Evolutionary conservation across 2,329 filamentous ascomycete genomes (phyloP), one percentile per base, ranked within the genome.

Genomic region (Nemania sp.): DNA sequence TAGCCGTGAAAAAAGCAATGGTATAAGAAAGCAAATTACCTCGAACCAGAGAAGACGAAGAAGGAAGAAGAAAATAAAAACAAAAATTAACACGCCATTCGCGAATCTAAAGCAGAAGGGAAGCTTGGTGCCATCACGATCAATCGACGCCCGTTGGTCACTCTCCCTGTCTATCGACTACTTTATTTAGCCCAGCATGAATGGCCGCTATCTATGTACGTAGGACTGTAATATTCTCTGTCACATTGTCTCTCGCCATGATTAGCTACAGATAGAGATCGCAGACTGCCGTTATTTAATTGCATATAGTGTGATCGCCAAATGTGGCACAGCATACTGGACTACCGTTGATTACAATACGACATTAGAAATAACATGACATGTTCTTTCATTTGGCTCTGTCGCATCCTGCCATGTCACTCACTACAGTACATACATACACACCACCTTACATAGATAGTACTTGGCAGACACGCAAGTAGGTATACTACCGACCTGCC

Each of bases 21-120:
- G 70, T 64, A 73, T 72, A 72, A 35, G 29, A 74, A 75, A 75
- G 70, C 62, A 76, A 75, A 74, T 75, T 74, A 72, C 66, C 47
- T 59, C 35, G 58, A 58, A 51, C 58, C 63, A 60, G 58, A 62
- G 13, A 62, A 57, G 10, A 26, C n/a, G n/a, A n/a, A n/a, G n/a
- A n/a, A 62, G 53, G 10, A 29, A 29, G 18, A 32, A n/a, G 24
- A 29, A 32, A 35, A 15, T 54, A 45, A 20, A 18, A 20, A n/a
- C 13, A 20, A n/a, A 20, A n/a, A 45, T 45, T 22, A 27, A 45
- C 47, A 58, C 47, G 68, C 70, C 67, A 73, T 65, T 67, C 62
- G 69, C 62, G 15, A 64, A 68, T 57, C 35, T 26, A 38, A 49
- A 53, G 20, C 38, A 35, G 49, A 45, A 45, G 41, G n/a, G 41